Evolutionary conservation across 1,284 basidiomycete species (phyloP).

Genomic region (Heliocybe sulcata): DNA sequence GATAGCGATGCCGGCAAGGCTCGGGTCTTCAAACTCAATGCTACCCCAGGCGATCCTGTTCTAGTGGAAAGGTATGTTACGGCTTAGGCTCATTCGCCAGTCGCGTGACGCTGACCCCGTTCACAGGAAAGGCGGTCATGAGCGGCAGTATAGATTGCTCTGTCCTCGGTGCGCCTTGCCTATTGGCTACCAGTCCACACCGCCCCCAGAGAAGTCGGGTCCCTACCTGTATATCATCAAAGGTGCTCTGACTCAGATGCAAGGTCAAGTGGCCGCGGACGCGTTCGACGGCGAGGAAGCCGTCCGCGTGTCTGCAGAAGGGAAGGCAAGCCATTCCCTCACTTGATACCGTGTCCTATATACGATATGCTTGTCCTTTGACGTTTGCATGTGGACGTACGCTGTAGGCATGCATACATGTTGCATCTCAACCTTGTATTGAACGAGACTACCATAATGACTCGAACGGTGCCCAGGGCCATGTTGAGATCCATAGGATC

Average conservation of each 20-base stretch:
- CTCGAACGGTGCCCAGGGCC: no score
- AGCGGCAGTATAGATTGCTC: constrained; percentile 67
- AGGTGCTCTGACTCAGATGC: constrained; percentile 69
- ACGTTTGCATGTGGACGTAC: no score
- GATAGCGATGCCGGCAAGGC: constrained; percentile 50
- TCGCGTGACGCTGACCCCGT: constrained; percentile 3
- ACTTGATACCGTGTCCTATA: not conserved
- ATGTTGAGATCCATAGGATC: no score
- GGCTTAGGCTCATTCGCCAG: constrained; percentile 2
- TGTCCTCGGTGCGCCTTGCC: constrained; percentile 71
- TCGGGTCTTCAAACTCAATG: constrained; percentile 74
- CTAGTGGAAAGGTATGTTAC: constrained; percentile 59
- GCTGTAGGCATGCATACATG: no score
- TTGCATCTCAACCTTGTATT: no score
- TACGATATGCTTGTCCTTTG: not conserved
- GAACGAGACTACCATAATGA: no score
- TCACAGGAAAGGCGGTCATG: constrained; percentile 53
- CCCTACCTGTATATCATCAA: constrained; percentile 68
- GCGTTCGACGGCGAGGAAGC: constrained; percentile 60
- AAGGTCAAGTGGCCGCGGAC: constrained; percentile 70
- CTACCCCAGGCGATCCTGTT: constrained; percentile 51
- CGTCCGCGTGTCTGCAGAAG: not conserved
- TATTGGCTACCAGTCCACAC: constrained; percentile 68
- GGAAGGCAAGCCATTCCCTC: not conserved
- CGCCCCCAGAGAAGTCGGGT: constrained; percentile 64